Base-by-base conservation (phyloP, 2,329 filamentous ascomycete species). In the Cercospora sp. region DNA sequence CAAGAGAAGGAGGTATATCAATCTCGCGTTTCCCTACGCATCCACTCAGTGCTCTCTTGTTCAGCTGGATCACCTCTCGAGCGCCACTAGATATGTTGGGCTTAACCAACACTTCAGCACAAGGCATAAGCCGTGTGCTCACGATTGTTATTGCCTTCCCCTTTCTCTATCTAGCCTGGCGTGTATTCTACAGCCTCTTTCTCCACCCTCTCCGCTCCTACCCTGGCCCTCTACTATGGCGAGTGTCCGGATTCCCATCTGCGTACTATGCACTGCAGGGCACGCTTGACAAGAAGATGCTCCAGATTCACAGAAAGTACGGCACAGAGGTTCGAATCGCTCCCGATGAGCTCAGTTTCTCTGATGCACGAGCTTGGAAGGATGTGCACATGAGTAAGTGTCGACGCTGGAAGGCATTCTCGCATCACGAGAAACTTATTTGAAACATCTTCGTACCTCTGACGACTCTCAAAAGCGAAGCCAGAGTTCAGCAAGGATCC, bases 261-360 rank as follows among this genome's bases (percentile, higher is more conserved):
- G 63, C 63, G 21, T 68, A 66, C 61, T 66, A 65, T 55, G 24
- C 51, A 5, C n/a, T 63, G 16, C 57, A 60, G 16, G 72, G 72
- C 32, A 67, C 28, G 2, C 53, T 71, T 8, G 61, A 51, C 2
- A 45, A 43, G 16, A 43, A 62, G 5, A 40, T 72, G 53, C 43
- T 66, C 26, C 21, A 66, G 8, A 67, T 81, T 2, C 81, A 82
- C 70, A 66, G 73, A 2, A 65, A 72, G 32, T 81, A 82, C 69
- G 83, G 83, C 10, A 75, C 77, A 0, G 76, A 84, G 10, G 81
- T 85, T 6, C 81, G 84, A 8, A 76, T 85, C 43, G 79, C 78
- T 2, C 83, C 83, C 1, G 78, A 82, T 63, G 82, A 84, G 71
- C 77, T 85, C 1, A 81, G 82, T 5, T 85, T 82, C 70, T 79